Base-by-base conservation (phyloP, 2,329 filamentous ascomycete species). In the Aspergillus latus region DNA sequence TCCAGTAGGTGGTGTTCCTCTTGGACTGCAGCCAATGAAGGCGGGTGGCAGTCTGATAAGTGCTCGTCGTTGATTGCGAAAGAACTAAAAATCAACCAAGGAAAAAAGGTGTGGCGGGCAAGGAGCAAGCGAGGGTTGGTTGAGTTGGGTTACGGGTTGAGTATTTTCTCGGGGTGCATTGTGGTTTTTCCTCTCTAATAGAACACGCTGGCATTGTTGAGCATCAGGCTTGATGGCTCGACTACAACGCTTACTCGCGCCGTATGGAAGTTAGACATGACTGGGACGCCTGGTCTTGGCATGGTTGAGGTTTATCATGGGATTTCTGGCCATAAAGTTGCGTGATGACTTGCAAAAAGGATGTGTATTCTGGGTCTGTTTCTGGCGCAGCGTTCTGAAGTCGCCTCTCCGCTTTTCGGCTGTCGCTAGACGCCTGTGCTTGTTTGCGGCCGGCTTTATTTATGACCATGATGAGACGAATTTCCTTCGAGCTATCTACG, bases 21-120 rank as follows among this genome's bases (percentile, higher is more conserved):
- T 74, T 49, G 69, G 66, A 49, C 68, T 75, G 62, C 77, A 76
- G 61, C 76, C 70, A 37, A 74, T 77, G 68, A 78, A 74, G 61
- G 74, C 72, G n/a, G 73, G 70, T 39, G 72, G 70, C 44, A 72
- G 68, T 39, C 72, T 72, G n/a, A 69, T 75, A 59, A 62, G 68
- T 51, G 72, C 74, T 40, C 73, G 73, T 52, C 72, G 73, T 51
- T 76, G 66, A 71, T 46, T 29, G 45, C 6, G 45, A 10, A 37
- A 50, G 21, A 28, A 29, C 48, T 52, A 26, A 52, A 50, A 45
- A 54, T 40, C 36, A 37, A 47, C 47, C 47, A 56, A 48, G 52
- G 36, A 40, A 54, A 42, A 50, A 43, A 43, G 34, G 30, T 21
- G 21, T 21, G 21, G 21, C 21, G 21, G 39, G 46, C 56, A 52